These are phyloP conservation scores for Ligustrum vulgare DNA, from an alignment of 257 asterid species.

Conservation along the genomic window DNA sequence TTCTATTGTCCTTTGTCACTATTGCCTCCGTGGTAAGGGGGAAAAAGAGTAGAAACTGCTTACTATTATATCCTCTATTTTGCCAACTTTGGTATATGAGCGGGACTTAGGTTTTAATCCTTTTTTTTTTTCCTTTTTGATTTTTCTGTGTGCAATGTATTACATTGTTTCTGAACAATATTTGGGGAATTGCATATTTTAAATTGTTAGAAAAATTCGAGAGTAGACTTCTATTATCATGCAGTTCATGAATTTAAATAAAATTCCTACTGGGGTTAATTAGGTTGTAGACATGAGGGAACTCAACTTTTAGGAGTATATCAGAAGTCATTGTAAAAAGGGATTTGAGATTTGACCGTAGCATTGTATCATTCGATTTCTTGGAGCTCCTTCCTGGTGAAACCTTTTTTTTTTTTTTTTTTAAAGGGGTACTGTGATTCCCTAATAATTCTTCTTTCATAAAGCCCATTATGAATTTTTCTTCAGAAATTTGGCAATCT, in stretches of 20 bases:
- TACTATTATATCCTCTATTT: not conserved
- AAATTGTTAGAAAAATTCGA: not conserved
- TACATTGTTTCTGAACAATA: not conserved
- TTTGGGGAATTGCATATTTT: not conserved
- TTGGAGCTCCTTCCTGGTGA: not conserved
- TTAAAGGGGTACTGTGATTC: slow-evolving; percentile 44
- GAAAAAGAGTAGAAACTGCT: not conserved
- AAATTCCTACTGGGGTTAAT: not conserved
- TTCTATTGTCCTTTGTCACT: slow-evolving; percentile 46
- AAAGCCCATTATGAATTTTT: slow-evolving; percentile 3
- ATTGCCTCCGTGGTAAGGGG: slow-evolving; percentile 52
- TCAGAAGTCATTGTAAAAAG: not conserved
- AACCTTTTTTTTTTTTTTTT: slow-evolving; percentile 35
- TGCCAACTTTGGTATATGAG: slow-evolving; percentile 6
- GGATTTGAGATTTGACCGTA: not conserved
- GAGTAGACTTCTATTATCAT: not conserved
- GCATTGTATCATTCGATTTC: not conserved
- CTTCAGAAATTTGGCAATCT: too few species aligned
- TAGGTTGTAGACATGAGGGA: not conserved
- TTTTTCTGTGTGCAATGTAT: slow-evolving; percentile 1
- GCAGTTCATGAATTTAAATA: not conserved
- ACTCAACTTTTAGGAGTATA: not conserved
- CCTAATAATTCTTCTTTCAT: slow-evolving; percentile 27
- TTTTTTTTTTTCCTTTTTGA: not conserved
- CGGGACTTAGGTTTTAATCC: not conserved